Evolutionary conservation across 1,139 yeast species (phyloP).

Genomic region (Hemisphaericaspora xylanilytica): DNA sequence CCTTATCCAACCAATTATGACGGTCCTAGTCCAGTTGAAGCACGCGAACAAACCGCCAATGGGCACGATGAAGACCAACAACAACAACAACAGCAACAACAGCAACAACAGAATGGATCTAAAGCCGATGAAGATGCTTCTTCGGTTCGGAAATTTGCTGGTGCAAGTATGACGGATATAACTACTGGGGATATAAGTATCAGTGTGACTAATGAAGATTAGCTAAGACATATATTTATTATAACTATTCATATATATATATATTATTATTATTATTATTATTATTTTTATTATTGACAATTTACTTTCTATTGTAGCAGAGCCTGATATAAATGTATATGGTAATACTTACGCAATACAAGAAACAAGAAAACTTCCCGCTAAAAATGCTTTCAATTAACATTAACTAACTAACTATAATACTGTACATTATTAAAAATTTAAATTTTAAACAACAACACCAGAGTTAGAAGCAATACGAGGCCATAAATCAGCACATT

Average conservation of each 20-base stretch:
- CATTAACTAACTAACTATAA: constrained; percentile 4
- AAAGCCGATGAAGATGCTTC: background rate
- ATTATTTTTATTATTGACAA: no score
- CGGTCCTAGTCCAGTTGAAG: no score
- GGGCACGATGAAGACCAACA: no score
- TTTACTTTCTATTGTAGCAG: no score
- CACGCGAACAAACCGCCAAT: no score
- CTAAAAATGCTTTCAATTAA: no score
- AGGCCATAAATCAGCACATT: constrained; percentile 99
- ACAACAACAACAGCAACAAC: no score
- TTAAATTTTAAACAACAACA: constrained; percentile 83
- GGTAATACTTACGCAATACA: no score
- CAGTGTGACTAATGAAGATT: constrained; percentile 7
- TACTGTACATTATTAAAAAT: constrained; percentile 4
- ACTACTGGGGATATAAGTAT: constrained; percentile 10
- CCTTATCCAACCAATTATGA: constrained; percentile 12
- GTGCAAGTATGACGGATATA: background rate
- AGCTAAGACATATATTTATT: background rate
- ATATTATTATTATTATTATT: no score
- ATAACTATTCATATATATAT: no score
- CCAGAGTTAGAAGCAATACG: constrained; percentile 99
- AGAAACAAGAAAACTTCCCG: no score
- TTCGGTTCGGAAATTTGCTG: background rate
- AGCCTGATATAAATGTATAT: no score
- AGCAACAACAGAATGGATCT: background rate